Evolutionary conservation across 805 yeast species (phyloP).

Genomic region (Priceomyces melissophilus): DNA sequence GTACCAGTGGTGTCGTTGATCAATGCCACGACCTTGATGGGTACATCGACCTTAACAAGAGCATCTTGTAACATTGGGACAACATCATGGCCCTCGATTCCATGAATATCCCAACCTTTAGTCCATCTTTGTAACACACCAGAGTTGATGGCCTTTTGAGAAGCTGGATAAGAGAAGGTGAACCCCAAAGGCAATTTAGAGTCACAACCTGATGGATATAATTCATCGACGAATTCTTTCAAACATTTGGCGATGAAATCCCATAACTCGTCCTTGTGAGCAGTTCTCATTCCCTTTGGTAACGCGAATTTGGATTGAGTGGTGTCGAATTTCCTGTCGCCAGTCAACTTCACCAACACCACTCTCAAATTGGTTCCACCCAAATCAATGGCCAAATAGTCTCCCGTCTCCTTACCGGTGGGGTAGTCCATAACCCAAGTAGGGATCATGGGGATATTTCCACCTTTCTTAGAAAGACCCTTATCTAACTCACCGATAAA

Average conservation of each 20-base stretch:
- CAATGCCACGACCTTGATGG: slow-evolving; percentile 84
- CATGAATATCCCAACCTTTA: slow-evolving; percentile 91
- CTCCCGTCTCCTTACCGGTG: slow-evolving; percentile 86
- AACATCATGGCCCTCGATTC: slow-evolving; percentile 92
- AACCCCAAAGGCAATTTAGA: slow-evolving; percentile 78
- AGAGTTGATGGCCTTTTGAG: slow-evolving; percentile 76
- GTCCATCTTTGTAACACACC: slow-evolving; percentile 96
- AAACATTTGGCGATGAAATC: slow-evolving; percentile 82
- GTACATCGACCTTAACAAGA: slow-evolving; percentile 58
- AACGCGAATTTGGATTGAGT: slow-evolving; percentile 82
- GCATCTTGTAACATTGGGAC: slow-evolving; percentile 86
- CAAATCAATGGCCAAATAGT: slow-evolving; percentile 87
- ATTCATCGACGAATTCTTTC: slow-evolving; percentile 61
- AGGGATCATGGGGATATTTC: slow-evolving; percentile 94
- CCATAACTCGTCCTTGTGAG: slow-evolving; percentile 73
- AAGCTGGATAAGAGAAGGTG: slow-evolving; percentile 90
- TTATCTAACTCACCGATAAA: slow-evolving; percentile 77
- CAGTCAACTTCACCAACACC: slow-evolving; percentile 79
- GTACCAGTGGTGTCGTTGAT: slow-evolving; percentile 98
- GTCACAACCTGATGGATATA: slow-evolving; percentile 65
- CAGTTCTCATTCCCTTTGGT: slow-evolving; percentile 76
- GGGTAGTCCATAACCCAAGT: slow-evolving; percentile 96
- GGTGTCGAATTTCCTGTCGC: slow-evolving; percentile 80
- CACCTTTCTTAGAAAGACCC: slow-evolving; percentile 73
- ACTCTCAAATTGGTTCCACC: slow-evolving; percentile 98